Base-by-base conservation (phyloP, 2,329 filamentous ascomycete genomes). In the Aspergillus intermedius region DNA sequence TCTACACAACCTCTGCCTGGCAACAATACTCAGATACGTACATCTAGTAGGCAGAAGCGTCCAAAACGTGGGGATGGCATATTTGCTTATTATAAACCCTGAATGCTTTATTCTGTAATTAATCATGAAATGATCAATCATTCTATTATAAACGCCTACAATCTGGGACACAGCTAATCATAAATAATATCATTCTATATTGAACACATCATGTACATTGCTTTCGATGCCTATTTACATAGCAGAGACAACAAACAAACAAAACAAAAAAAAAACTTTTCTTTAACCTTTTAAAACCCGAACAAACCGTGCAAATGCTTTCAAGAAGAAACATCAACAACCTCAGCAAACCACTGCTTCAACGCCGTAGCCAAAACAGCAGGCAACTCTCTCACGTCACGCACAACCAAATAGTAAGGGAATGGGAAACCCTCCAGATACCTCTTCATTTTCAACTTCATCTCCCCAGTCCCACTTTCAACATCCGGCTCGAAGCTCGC, bases 391-490 rank as follows among this genome's bases (percentile, higher is more conserved):
- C 86, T 84, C 43, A 98, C 83, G 72, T 97, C 83, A 56, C 91
- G 84, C 50, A 98, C 93, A 58, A 98, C 88, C 48, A 98, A 74
- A 67, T 97, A 99, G 74, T 96, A 98, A 67, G 87, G 84, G 73
- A 99, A 99, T 0, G 94, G 93, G 69, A 98, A 98, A 6, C 84
- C 86, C 67, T 98, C 94, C 59, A 98, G 79, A 66, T 98, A 98
- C 61, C 88, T 83, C 74, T 89, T 86, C 68, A 94, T 90, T 60
- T 86, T 84, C 48, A 96, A 81, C 65, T 77, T 77, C 68, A 77
- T 76, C 61, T 83, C 79, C 52, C 74, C 84, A 72, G 72, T 83
- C 1, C 63, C 60, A 72, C 68, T 80, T 70, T 60, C 73, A 53
- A 69, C 76, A 62, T 88, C 84, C 50, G 79, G 80, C 54, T 86